These are phyloP conservation scores for Beauveria rudraprayagi DNA, from an alignment of 2,329 filamentous ascomycete genomes.

Conservation along the genomic window DNA sequence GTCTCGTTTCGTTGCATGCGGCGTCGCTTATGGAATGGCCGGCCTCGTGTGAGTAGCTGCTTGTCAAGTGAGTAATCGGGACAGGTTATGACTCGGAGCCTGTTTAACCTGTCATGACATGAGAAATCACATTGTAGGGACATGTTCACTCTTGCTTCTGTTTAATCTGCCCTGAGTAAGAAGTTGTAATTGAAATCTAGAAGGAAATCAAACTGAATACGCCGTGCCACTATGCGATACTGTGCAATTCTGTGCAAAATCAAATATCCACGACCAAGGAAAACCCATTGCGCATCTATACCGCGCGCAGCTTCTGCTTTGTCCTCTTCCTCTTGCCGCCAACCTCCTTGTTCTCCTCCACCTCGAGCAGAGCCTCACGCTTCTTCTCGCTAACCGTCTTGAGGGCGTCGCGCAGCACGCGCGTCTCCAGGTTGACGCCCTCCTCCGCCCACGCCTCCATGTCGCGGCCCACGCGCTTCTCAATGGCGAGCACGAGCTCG, in stretches of 20 bases:
- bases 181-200: background rate
- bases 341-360: slow-evolving; percentile 87
- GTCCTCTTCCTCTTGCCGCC: slow-evolving; percentile 68
- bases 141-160: too few species aligned
- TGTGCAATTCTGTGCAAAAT: background rate
- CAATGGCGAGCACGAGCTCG: slow-evolving; percentile 81
- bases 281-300: slow-evolving; percentile 13
- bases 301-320: slow-evolving; percentile 46
- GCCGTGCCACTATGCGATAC: background rate
- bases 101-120: too few species aligned
- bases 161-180: too few species aligned
- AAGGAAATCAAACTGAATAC: background rate
- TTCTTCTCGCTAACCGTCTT: slow-evolving; percentile 95
- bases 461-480: slow-evolving; percentile 67
- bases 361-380: slow-evolving; percentile 79
- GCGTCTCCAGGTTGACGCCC: slow-evolving; percentile 85
- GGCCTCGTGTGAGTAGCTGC: too few species aligned
- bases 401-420: slow-evolving; percentile 75
- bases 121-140: too few species aligned
- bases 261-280: background rate
- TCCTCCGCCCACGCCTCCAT: slow-evolving; percentile 85
- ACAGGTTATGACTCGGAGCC: too few species aligned
- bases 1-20: too few species aligned
- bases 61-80: too few species aligned
- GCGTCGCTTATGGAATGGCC: too few species aligned